Evolutionary conservation across 306 rosid genomes (phyloP).

Genomic region (Geum urbanum): DNA sequence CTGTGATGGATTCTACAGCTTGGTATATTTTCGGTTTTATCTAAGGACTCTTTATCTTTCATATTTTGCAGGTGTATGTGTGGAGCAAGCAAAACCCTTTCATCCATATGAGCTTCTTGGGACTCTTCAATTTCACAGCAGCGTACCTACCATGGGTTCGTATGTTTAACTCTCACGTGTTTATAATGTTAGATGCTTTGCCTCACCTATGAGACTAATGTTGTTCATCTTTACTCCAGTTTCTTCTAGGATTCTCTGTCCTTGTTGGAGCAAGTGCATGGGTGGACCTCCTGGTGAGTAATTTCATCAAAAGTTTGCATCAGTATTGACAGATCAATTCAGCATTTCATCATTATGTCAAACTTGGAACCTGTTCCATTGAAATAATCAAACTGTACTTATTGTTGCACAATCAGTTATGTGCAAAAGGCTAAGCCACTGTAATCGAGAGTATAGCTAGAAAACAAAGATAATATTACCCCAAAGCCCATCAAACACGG

Average conservation of each 20-base stretch:
- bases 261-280: constrained; percentile 98
- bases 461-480: not conserved
- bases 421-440: not conserved
- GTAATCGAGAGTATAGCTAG: not conserved
- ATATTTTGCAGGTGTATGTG: constrained; percentile 69
- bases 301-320: constrained; percentile 5
- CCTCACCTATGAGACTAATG: not conserved
- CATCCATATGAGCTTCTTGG: constrained; percentile 94
- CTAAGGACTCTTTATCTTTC: constrained; percentile 15
- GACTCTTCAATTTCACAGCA: constrained; percentile 89
- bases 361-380: not conserved
- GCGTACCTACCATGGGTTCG: constrained; percentile 98
- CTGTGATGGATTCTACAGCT: not conserved
- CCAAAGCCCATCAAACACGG: not conserved
- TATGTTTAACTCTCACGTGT: constrained; percentile 16
- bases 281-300: constrained; percentile 89
- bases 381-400: not conserved
- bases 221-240: constrained; percentile 34
- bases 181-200: constrained; percentile 10
- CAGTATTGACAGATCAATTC: constrained; percentile 6
- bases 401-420: not conserved
- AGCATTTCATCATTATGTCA: not conserved
- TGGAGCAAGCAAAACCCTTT: constrained; percentile 99
- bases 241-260: constrained; percentile 87
- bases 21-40: not conserved